phyloP scores from a whole-genome alignment of 192 early-diverging fungal genomes.

The Podila minutissima region DNA sequence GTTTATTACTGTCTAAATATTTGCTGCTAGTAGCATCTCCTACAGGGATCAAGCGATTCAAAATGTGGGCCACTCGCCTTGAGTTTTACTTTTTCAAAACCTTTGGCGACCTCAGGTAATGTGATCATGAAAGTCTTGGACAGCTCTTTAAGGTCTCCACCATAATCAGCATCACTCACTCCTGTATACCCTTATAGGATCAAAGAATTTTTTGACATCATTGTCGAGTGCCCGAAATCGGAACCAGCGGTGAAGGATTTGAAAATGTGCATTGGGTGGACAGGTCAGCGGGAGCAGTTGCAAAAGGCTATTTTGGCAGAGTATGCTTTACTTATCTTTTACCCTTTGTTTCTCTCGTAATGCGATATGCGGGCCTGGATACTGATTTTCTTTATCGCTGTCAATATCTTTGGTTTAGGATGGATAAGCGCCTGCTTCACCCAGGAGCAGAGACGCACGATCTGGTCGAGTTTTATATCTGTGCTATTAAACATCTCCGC shows the following conservation, averaged over 20 bases:
- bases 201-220: slow-evolving; percentile 75
- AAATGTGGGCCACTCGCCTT: slow-evolving; percentile 37
- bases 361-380: neutral
- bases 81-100: slow-evolving; percentile 51
- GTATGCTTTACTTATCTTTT: slow-evolving; percentile 13
- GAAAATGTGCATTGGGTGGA: slow-evolving; percentile 54
- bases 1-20: neutral
- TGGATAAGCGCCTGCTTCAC: slow-evolving; percentile 71
- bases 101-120: slow-evolving; percentile 42
- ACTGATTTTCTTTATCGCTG: neutral
- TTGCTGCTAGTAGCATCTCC: slow-evolving; percentile 6
- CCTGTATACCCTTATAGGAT: slow-evolving; percentile 39
- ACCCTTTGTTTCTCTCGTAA: neutral
- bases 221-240: slow-evolving; percentile 77
- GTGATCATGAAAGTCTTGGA: too few relatives aligned
- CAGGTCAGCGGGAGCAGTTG: slow-evolving; percentile 46
- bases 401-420: slow-evolving; percentile 16
- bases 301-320: slow-evolving; percentile 25
- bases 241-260: slow-evolving; percentile 69
- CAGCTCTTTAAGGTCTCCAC: neutral
- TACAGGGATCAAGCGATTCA: slow-evolving; percentile 19
- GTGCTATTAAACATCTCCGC: slow-evolving; percentile 73
- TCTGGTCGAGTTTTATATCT: slow-evolving; percentile 77
- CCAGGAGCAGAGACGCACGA: slow-evolving; percentile 77
- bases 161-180: neutral